phyloP scores from a whole-genome alignment of 1,139 yeast species.

The Diutina neorugosa region DNA sequence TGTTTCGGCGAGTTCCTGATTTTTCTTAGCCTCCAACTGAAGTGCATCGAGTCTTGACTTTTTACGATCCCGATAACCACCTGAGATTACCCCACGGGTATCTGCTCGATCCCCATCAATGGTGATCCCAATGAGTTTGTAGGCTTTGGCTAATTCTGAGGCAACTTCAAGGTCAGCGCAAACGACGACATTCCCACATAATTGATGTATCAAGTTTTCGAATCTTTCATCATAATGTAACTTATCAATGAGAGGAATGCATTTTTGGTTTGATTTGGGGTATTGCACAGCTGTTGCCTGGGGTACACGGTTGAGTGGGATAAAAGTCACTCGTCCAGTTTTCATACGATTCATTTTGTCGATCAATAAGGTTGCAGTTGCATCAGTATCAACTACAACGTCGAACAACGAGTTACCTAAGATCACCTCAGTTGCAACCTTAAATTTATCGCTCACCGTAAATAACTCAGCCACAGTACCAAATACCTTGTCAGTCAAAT shows the following conservation, averaged over 20 bases:
- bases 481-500: slow-evolving; percentile 47
- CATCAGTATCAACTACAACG: slow-evolving; percentile 80
- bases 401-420: slow-evolving; percentile 84
- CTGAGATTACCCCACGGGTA: slow-evolving; percentile 71
- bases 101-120: slow-evolving; percentile 88
- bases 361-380: slow-evolving; percentile 70
- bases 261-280: slow-evolving; percentile 46
- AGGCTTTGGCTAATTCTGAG: slow-evolving; percentile 49
- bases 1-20: slow-evolving; percentile 23
- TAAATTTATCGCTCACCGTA: slow-evolving; percentile 69
- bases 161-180: slow-evolving; percentile 63
- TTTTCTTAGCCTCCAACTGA: slow-evolving; percentile 40
- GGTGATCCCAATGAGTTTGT: slow-evolving; percentile 67
- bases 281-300: slow-evolving; percentile 21
- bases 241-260: slow-evolving; percentile 67
- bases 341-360: slow-evolving; percentile 60
- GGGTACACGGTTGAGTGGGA: slow-evolving; percentile 71
- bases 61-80: slow-evolving; percentile 73
- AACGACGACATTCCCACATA: slow-evolving; percentile 74
- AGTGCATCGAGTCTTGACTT: slow-evolving; percentile 63
- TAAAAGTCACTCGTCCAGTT: slow-evolving; percentile 79
- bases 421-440: slow-evolving; percentile 75
- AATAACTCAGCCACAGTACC: slow-evolving; percentile 84
- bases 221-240: slow-evolving; percentile 42
- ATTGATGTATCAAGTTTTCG: slow-evolving; percentile 58